Percentiles rank a stretch among this genome's conserved stretches.
Conservation (phyloP, 73 alveolate species). For the Durusdinium trenchii region DNA sequence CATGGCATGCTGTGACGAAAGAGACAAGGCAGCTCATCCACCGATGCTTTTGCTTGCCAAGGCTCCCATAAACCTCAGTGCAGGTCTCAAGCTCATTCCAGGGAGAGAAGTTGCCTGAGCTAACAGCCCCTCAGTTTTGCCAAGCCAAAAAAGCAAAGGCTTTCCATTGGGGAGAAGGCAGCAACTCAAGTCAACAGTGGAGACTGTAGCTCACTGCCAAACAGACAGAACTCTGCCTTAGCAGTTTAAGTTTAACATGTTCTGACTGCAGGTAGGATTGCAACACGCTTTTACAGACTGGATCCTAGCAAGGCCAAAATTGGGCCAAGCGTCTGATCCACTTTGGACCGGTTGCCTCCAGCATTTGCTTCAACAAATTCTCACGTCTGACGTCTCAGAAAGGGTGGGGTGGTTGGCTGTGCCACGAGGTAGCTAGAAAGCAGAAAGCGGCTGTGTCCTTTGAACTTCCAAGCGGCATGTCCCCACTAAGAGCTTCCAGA, state of each 20-base stretch:
- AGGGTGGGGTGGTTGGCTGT: background rate
- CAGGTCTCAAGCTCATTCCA: conserved; percentile 46
- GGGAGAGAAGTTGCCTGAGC: conserved; percentile 41
- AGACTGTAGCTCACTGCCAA: too few relatives aligned
- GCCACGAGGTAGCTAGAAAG: background rate
- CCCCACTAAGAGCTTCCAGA: conserved; percentile 31
- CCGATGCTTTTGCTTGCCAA: background rate
- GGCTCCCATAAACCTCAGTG: conserved; percentile 19
- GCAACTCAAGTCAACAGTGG: too few relatives aligned
- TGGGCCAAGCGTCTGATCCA: conserved; percentile 23
- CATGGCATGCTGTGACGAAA: background rate
- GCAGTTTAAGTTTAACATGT: too few relatives aligned
- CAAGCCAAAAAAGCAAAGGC: background rate
- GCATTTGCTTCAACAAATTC: too few relatives aligned
- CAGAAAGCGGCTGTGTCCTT: too few relatives aligned
- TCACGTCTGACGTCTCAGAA: background rate
- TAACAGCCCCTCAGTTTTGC: too few relatives aligned
- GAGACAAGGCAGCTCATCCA: background rate
- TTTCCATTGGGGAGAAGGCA: too few relatives aligned
- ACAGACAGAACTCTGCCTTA: too few relatives aligned
- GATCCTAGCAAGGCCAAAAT: too few relatives aligned
- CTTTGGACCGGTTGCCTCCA: conserved; percentile 32
- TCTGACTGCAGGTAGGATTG: too few relatives aligned
- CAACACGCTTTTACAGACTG: too few relatives aligned
- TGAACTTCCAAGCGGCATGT: background rate